A percentile compares a stretch with the other conserved stretches of the same genome.
Conservation (phyloP, 2,329 filamentous ascomycete species). For the Daldinia sp. region DNA sequence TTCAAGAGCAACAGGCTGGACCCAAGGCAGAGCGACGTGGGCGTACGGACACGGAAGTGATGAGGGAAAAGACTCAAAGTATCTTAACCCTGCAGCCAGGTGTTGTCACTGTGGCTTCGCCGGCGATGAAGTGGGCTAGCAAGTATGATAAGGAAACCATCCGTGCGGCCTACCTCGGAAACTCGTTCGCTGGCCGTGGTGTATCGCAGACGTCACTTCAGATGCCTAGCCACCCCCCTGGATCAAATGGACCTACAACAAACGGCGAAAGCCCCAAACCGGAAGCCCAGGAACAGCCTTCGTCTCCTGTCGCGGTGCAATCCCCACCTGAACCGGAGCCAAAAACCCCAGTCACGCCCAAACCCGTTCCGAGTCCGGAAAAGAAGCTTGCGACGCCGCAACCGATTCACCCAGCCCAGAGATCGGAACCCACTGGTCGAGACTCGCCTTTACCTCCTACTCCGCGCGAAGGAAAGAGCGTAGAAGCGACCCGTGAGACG, state of each 20-base stretch:
- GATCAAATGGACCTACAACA: constrained; percentile 36
- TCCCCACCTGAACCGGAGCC: constrained; percentile 38
- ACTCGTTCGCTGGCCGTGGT: constrained; percentile 76
- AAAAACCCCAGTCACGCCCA: constrained; percentile 8
- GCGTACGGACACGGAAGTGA: constrained; percentile 63
- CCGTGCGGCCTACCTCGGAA: constrained; percentile 83
- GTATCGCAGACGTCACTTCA: constrained; percentile 56
- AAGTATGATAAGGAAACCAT: constrained; percentile 92
- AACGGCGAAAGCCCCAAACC: constrained; percentile 48
- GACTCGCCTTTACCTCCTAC: constrained; percentile 52
- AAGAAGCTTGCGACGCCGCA: constrained; percentile 49
- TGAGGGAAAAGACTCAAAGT: constrained; percentile 82
- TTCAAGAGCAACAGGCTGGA: constrained; percentile 58
- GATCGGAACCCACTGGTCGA: constrained; percentile 45
- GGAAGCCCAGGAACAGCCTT: constrained; percentile 54
- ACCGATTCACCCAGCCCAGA: constrained; percentile 50
- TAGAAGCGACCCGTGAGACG: constrained; percentile 49
- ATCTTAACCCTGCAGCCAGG: constrained; percentile 86
- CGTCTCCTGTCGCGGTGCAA: constrained; percentile 44
- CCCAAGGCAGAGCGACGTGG: constrained; percentile 57
- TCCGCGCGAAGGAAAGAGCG: constrained; percentile 49
- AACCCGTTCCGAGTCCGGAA: constrained; percentile 41
- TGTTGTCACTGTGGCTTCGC: constrained; percentile 85
- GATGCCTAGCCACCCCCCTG: constrained; percentile 48
- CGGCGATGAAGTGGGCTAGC: constrained; percentile 95